These are phyloP conservation scores for Solanum tarijense DNA, from an alignment of 257 asterid species.

Conservation along the genomic window DNA sequence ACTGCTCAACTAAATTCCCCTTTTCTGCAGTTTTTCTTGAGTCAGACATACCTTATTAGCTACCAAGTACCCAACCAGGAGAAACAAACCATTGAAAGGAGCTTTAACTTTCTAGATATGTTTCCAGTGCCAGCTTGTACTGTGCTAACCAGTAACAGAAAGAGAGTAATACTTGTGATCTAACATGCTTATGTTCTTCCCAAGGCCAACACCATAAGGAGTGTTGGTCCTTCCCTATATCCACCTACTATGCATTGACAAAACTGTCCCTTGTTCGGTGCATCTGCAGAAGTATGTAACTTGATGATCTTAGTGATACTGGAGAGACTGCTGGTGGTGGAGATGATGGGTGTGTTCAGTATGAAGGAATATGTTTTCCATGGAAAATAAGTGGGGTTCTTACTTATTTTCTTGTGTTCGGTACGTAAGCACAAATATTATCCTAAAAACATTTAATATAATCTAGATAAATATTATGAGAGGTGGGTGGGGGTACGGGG, in stretches of 20 bases:
- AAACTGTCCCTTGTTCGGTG: no score
- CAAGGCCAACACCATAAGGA: no score
- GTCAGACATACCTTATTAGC: background rate
- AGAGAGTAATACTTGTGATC: background rate
- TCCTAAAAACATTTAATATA: background rate
- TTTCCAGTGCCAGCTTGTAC: background rate
- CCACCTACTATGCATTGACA: no score
- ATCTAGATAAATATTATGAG: background rate
- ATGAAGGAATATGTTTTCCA: background rate
- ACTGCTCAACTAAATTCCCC: background rate
- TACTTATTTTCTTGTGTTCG: background rate
- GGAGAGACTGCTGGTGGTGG: background rate
- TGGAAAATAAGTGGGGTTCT: background rate
- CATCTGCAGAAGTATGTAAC: no score
- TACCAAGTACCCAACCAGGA: background rate
- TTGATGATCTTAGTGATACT: no score
- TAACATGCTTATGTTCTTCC: no score
- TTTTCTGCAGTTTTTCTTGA: background rate
- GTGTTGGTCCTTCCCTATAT: no score
- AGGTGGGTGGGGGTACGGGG: background rate
- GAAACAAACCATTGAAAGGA: background rate
- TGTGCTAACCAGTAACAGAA: background rate
- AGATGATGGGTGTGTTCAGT: background rate
- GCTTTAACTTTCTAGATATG: background rate
- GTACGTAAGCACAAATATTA: background rate